Evolutionary conservation across 2,329 filamentous ascomycete genomes (phyloP), one percentile per base, ranked within the genome.

Genomic region (Fusarium succisae): DNA sequence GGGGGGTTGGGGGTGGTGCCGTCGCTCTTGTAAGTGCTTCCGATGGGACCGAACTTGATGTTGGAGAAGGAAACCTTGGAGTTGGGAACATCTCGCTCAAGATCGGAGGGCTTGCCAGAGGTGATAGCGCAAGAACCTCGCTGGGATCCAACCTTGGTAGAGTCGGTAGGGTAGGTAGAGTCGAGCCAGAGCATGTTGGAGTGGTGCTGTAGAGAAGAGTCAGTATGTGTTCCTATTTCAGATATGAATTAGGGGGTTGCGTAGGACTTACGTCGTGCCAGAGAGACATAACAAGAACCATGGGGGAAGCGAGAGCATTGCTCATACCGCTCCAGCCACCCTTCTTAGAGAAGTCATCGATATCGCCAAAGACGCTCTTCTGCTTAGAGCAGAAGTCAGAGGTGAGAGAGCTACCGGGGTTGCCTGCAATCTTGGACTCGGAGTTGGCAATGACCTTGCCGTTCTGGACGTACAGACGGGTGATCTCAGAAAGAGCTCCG

Each of bases 121-220:
- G 79, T 82, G 53, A 84, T 85, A 56, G 84, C 65, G 81, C 90
- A 92, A 41, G 84, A 82, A 62, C 90, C 90, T 77, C 90, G 88
- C 47, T 83, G 82, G 65, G 84, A 81, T 74, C 90, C 90, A 37
- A 84, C 84, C 5, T 69, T 73, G 59, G 83, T 85, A 37, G 83
- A 77, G 70, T 82, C 79, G 69, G 84, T 84, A 55, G 91, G 91
- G 85, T 88, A 92, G 80, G 84, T 88, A 69, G 88, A 89, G 85
- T 94, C 92, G 77, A 94, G 88, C 92, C 92, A 94, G 78, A 92
- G 87, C 91, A 94, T 94, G 83, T 91, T 87, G 78, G 88, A 83
- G 68, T 88, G 82, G 82, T 93, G 88, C 81, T 82, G 47, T 30
- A 35, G 18, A 47, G 39, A 66, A 20, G 38, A 38, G 60, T 75